A percentile compares a stretch with the other conserved stretches of the same genome.
Evolutionary conservation across 1,284 basidiomycete species (phyloP).

Genomic region (Cutaneotrichosporon mucoides): DNA sequence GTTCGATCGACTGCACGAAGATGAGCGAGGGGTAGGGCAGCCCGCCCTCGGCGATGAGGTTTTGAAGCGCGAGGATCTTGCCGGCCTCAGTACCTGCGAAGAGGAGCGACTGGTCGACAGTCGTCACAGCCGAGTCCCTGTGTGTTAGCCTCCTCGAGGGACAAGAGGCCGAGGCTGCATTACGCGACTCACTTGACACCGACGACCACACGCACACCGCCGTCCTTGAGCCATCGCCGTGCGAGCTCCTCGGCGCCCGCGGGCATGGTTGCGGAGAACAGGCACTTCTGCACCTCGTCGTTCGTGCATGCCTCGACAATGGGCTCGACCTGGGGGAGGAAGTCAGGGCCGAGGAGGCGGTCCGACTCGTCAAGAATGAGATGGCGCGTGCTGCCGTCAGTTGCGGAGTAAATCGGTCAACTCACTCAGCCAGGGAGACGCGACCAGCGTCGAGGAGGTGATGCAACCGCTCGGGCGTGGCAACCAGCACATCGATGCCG

Average conservation of each 20-base stretch:
- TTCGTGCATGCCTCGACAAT: slow-evolving; percentile 76
- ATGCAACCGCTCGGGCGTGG: slow-evolving; percentile 49
- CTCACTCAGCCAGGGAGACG: slow-evolving; percentile 69
- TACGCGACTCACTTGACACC: slow-evolving; percentile 89
- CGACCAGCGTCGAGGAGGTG: slow-evolving; percentile 62
- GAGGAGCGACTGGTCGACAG: slow-evolving; percentile 78
- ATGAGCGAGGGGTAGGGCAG: slow-evolving; percentile 86
- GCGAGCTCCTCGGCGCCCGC: slow-evolving; percentile 82
- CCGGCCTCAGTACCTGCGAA: slow-evolving; percentile 92
- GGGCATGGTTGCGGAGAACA: slow-evolving; percentile 92
- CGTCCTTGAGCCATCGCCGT: slow-evolving; percentile 72
- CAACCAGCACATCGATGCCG: slow-evolving; percentile 46
- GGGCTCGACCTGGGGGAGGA: slow-evolving; percentile 82
- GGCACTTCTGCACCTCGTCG: slow-evolving; percentile 71
- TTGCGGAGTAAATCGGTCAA: slow-evolving; percentile 12
- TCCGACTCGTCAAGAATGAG: slow-evolving; percentile 88
- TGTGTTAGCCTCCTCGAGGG: slow-evolving; percentile 28
- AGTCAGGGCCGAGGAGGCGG: slow-evolving; percentile 82
- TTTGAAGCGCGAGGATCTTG: slow-evolving; percentile 80
- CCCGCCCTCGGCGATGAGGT: slow-evolving; percentile 71
- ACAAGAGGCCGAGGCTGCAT: slow-evolving; percentile 45
- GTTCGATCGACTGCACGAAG: slow-evolving; percentile 88
- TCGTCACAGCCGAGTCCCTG: slow-evolving; percentile 73
- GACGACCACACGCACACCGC: slow-evolving; percentile 82
- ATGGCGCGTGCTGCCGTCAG: slow-evolving; percentile 63